Base-by-base conservation (phyloP, 148 eudicot genomes). In the Simmondsia chinensis region DNA sequence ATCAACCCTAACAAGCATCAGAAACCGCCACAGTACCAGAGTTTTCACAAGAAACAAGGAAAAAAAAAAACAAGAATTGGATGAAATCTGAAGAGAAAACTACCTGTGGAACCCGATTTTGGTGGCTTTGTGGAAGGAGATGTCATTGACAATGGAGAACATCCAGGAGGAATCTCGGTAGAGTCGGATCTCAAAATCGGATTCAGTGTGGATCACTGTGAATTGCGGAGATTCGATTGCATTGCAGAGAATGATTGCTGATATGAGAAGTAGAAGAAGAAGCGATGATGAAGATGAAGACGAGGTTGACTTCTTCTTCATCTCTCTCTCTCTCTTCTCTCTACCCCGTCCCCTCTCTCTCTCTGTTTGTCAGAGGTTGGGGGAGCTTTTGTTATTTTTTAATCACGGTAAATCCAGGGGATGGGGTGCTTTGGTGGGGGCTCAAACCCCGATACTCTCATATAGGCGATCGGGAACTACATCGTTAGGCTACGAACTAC, bases 71-170 rank as follows among this genome's bases (percentile, higher is more conserved):
- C 8, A 16, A 19, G 12, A 4, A 23, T 23, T 11, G 23, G 17
- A 32, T 2, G 7, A 5, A 39, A 7, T 8, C 33, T 17, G 19
- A 21, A 47, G 5, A 4, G 5, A 8, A 25, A 9, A 14, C 1
- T 18, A 86, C 94, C 94, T 71, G 70, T 87, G 96, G 51, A 77
- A 83, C 14, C 96, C 96, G 9, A 66, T 26, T 53, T 47, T 70
- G 60, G 96, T 83, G 53, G 96, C 96, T 63, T 80, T 70, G 4
- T 68, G 56, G 39, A 87, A 87, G 56, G 94, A 83, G 26, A 58
- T 72, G 0, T 79, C 66, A 5, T 63, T 59, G 42, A 59, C 62
- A 1, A 63, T 64, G 14, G 96, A 73, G 22, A 75, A 54, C 86
- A 87, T 83, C 96, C 94, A 87, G 6, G 51, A 69, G 0, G 96